Evolutionary conservation across 805 yeast genomes (phyloP).

Genomic region (Candida taoyuanica): DNA sequence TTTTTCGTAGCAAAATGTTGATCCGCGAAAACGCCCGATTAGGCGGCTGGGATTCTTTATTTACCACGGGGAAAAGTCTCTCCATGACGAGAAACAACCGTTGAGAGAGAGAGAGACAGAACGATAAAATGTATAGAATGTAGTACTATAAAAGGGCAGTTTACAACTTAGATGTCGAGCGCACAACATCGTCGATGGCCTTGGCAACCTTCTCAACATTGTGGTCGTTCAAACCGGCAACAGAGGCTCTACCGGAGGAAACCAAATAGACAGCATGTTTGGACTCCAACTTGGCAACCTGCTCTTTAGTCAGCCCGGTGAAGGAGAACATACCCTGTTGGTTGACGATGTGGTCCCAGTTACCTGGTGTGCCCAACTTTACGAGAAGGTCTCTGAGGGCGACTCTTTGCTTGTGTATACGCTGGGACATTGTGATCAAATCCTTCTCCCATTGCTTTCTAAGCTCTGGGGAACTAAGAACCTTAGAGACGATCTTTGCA

Average conservation of each 20-base stretch:
- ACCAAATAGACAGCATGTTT: slow-evolving; percentile 82
- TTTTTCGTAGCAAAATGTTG: background rate
- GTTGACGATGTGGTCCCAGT: slow-evolving; percentile 84
- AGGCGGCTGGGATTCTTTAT: background rate
- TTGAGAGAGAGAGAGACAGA: too few relatives aligned
- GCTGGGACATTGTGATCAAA: slow-evolving; percentile 78
- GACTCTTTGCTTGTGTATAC: slow-evolving; percentile 77
- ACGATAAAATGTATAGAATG: too few relatives aligned
- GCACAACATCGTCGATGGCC: slow-evolving; percentile 76
- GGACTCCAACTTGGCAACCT: slow-evolving; percentile 70
- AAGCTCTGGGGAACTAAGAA: slow-evolving; percentile 64
- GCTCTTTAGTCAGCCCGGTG: slow-evolving; percentile 77
- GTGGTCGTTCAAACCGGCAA: slow-evolving; percentile 83
- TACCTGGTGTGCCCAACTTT: slow-evolving; percentile 73
- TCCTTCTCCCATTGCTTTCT: slow-evolving; percentile 79
- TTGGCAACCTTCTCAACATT: slow-evolving; percentile 77
- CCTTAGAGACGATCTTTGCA: slow-evolving; percentile 79
- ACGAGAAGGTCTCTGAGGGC: slow-evolving; percentile 58
- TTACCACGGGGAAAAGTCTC: background rate
- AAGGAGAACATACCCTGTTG: slow-evolving; percentile 98
- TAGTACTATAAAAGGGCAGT: background rate
- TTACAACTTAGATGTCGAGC: slow-evolving; percentile 23
- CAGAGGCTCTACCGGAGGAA: slow-evolving; percentile 82
- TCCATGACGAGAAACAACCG: background rate
- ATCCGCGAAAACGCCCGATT: background rate